Evolutionary conservation across 2,329 filamentous ascomycete genomes (phyloP), one percentile per base, ranked within the genome.

Genomic region (Monosporascus sp.): DNA sequence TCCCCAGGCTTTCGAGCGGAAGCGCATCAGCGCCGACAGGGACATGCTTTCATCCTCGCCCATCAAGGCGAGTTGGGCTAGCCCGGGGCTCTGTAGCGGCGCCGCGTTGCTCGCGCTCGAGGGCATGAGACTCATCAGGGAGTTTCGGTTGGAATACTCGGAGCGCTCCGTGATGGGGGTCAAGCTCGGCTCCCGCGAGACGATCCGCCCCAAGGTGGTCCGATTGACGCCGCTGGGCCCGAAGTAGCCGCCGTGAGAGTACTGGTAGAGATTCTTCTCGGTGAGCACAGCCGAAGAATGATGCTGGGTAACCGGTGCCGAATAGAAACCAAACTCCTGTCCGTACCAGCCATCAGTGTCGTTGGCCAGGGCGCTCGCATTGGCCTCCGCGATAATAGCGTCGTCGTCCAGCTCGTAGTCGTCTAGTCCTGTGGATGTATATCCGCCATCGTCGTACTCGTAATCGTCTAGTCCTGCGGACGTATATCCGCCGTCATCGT

Each of bases 81-180:
- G 76, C 0, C 88, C 88, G 0, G 90, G 88, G 59, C 86, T 90
- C 35, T 85, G 77, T 2, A 90, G 63, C 0, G 78, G 72, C 53
- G 67, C 73, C 37, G 63, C 63, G 41, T 74, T 81, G 53, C 77
- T 82, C 55, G 74, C 70, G 27, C 71, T 73, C 24, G 74, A 72
- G 45, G 83, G 82, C 35, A 85, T 72, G 7, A 93, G 74, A 54
- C 87, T 90, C 74, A 95, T 89, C 54, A 96, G 83, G 1, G 89
- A 95, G 67, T 97, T 97, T 45, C 94, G 85, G 55, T 95, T 96
- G 43, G 91, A 96, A 75, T 96, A 97, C 71, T 99, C 94, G 55
- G 90, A 96, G 14, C 92, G 84, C 69, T 97, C 94, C 0, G 93
- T 97, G 63, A 99, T 97, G 6, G 94, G 94, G 1, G 94, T 97